These are phyloP conservation scores for Paramyrothecium roridum DNA, from an alignment of 2,329 filamentous ascomycete species.

Conservation along the genomic window DNA sequence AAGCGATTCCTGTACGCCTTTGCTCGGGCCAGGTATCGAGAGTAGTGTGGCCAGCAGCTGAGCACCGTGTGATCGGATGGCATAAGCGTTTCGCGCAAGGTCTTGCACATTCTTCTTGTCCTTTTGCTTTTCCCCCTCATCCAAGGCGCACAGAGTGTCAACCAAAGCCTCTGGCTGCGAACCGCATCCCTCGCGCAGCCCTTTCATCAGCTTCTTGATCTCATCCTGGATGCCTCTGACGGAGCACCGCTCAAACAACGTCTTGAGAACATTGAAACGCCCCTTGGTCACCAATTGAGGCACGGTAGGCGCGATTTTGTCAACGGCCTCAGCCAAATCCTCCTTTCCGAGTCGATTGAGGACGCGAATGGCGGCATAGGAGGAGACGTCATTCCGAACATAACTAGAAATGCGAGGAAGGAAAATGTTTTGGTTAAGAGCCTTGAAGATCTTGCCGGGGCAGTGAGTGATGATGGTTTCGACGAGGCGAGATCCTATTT, in stretches of 20 bases:
- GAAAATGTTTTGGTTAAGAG: slow-evolving; percentile 76
- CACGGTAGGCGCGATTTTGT: slow-evolving; percentile 70
- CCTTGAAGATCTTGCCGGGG: slow-evolving; percentile 88
- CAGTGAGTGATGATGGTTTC: slow-evolving; percentile 80
- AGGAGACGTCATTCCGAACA: slow-evolving; percentile 85
- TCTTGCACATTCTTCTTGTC: slow-evolving; percentile 33
- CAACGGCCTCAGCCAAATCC: slow-evolving; percentile 71
- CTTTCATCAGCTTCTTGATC: slow-evolving; percentile 43
- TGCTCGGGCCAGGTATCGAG: slow-evolving; percentile 66
- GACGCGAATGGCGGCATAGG: slow-evolving; percentile 80
- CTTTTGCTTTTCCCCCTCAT: slow-evolving; percentile 31
- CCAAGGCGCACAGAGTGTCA: slow-evolving; percentile 46
- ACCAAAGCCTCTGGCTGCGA: slow-evolving; percentile 44
- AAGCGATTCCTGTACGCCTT: slow-evolving; percentile 71
- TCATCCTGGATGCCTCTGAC: slow-evolving; percentile 60
- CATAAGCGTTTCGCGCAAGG: slow-evolving; percentile 53
- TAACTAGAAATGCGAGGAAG: slow-evolving; percentile 76
- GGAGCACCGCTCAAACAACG: slow-evolving; percentile 77
- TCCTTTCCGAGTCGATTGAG: slow-evolving; percentile 83
- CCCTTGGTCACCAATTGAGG: slow-evolving; percentile 69
- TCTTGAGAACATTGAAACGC: slow-evolving; percentile 75
- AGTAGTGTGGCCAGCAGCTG: slow-evolving; percentile 80
- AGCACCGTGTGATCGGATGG: slow-evolving; percentile 66
- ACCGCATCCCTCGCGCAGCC: slow-evolving; percentile 45
- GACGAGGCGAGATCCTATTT: slow-evolving; percentile 83